phyloP scores from a whole-genome alignment of 257 asterid genomes.

The Agastache rugosa region DNA sequence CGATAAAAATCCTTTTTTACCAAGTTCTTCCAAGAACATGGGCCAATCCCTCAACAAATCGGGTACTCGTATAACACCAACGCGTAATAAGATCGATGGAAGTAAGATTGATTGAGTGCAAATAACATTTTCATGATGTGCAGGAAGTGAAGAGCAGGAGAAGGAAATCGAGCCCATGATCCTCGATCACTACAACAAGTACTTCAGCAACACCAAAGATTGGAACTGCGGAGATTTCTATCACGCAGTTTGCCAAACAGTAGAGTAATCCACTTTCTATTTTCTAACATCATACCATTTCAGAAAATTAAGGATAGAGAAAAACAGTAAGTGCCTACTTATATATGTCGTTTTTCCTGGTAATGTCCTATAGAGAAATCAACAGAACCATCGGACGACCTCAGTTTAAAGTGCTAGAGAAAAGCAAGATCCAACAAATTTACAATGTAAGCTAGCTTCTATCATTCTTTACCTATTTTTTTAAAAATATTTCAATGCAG shows the following conservation, averaged over 20 bases:
- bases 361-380: conserved; percentile 55
- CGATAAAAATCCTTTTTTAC: background rate
- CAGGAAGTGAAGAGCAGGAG: conserved; percentile 56
- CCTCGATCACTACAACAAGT: conserved; percentile 53
- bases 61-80: conserved; percentile 36
- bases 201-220: conserved; percentile 41
- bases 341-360: background rate
- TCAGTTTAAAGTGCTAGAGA: conserved; percentile 63
- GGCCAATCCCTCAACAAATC: conserved; percentile 59
- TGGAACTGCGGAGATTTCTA: conserved; percentile 60
- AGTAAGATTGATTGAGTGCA: background rate
- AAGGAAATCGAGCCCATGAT: conserved; percentile 52
- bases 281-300: background rate
- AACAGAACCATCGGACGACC: conserved; percentile 66
- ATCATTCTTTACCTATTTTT: background rate
- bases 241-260: conserved; percentile 70
- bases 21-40: conserved; percentile 36
- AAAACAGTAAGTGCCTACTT: background rate
- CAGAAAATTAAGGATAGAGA: background rate
- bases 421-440: conserved; percentile 46
- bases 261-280: conserved; percentile 52
- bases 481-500: background rate
- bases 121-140: background rate
- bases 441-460: conserved; percentile 43
- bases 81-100: background rate